These are phyloP conservation scores for Fraxinus greggii DNA, from an alignment of 305 asterid genomes.

Conservation along the genomic window DNA sequence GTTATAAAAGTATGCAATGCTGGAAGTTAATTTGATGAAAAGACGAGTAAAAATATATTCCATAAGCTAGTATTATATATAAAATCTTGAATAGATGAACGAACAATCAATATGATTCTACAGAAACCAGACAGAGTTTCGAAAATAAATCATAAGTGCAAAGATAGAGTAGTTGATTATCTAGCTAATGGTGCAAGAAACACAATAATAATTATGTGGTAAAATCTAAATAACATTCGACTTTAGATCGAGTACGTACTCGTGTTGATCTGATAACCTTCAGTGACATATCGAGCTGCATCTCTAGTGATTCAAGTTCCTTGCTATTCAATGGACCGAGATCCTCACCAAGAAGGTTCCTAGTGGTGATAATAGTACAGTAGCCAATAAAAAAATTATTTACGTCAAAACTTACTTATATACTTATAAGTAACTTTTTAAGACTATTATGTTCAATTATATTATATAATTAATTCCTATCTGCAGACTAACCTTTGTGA, in stretches of 20 bases:
- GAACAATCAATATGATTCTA: background rate
- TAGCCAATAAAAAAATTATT: background rate
- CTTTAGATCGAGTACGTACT: constrained; percentile 33
- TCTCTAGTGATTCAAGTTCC: constrained; percentile 91
- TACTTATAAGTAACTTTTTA: background rate
- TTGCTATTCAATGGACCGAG: constrained; percentile 90
- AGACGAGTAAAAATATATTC: no score
- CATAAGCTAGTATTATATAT: no score
- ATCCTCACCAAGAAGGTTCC: constrained; percentile 51
- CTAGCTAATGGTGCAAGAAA: background rate
- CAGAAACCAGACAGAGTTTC: background rate
- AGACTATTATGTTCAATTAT: background rate
- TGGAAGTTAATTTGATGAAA: no score
- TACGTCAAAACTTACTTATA: background rate
- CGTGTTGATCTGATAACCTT: constrained; percentile 94
- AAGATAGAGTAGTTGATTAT: background rate
- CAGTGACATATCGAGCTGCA: constrained; percentile 87
- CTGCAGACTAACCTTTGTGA: constrained; percentile 45
- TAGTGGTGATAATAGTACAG: background rate
- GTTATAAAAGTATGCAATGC: no score
- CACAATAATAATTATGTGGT: background rate
- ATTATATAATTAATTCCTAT: background rate
- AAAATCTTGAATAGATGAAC: background rate
- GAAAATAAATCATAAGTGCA: background rate
- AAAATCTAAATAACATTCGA: no score